Conservation (phyloP, 495 filamentous ascomycete genomes). For the Penicillium odoratum region DNA sequence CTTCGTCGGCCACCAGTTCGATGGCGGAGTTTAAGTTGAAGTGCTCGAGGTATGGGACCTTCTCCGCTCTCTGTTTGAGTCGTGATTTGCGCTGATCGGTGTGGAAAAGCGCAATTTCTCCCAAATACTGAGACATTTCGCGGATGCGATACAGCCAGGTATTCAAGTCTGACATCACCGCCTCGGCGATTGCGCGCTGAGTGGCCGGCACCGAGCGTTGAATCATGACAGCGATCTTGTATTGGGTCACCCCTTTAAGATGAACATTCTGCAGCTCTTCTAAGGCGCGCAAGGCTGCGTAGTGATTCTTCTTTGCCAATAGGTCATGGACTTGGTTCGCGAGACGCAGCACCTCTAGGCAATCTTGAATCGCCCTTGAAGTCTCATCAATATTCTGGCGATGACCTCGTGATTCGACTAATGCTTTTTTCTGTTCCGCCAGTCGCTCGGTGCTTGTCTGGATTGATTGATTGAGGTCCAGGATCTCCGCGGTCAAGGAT, state of each 20-base stretch:
- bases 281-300: slow-evolving; percentile 87
- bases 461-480: slow-evolving; percentile 89
- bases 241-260: slow-evolving; percentile 86
- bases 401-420: slow-evolving; percentile 87
- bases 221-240: slow-evolving; percentile 94
- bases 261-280: slow-evolving; percentile 97
- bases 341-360: slow-evolving; percentile 84
- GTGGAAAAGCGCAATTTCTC: slow-evolving; percentile 95
- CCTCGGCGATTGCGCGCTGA: slow-evolving; percentile 88
- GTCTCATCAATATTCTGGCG: slow-evolving; percentile 97
- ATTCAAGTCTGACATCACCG: slow-evolving; percentile 95
- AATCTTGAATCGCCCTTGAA: slow-evolving; percentile 84
- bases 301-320: slow-evolving; percentile 87
- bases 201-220: slow-evolving; percentile 92
- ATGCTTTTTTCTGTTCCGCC: slow-evolving; percentile 87
- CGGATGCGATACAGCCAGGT: slow-evolving; percentile 97
- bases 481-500: slow-evolving; percentile 82
- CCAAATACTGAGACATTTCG: slow-evolving; percentile 91
- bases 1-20: slow-evolving; percentile 91
- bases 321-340: slow-evolving; percentile 95
- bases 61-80: slow-evolving; percentile 76
- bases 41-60: slow-evolving; percentile 65
- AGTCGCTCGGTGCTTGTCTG: slow-evolving; percentile 94
- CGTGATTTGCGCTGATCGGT: slow-evolving; percentile 83
- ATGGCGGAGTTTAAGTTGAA: slow-evolving; percentile 96